Evolutionary conservation across 2,329 filamentous ascomycete genomes (phyloP).

Genomic region (Venturia nashicola): DNA sequence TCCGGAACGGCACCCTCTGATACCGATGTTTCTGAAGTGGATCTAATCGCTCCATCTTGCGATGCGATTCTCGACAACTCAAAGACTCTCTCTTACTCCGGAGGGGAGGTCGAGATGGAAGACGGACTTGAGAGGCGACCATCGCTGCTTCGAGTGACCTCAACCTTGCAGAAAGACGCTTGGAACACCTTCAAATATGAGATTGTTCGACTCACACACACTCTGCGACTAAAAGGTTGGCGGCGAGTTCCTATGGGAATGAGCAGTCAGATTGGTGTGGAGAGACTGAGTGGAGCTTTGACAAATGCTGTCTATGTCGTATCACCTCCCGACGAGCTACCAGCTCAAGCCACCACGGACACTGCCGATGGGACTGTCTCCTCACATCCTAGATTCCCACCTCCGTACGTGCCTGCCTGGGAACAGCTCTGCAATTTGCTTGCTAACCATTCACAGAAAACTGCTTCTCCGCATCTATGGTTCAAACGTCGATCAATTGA

Average conservation of each 20-base stretch:
- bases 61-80: conserved; percentile 81
- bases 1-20: conserved; percentile 57
- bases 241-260: conserved; percentile 63
- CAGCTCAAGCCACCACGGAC: conserved; percentile 19
- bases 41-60: conserved; percentile 70
- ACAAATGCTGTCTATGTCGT: conserved; percentile 97
- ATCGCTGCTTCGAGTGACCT: conserved; percentile 31
- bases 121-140: conserved; percentile 17
- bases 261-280: conserved; percentile 56
- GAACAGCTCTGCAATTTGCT: background rate
- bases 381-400: conserved; percentile 20
- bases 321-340: conserved; percentile 58
- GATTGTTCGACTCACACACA: conserved; percentile 80
- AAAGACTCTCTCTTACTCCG: conserved; percentile 68
- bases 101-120: conserved; percentile 36
- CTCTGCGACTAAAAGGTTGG: conserved; percentile 84
- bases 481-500: conserved; percentile 87
- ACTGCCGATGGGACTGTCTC: conserved; percentile 19
- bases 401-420: conserved; percentile 13
- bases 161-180: conserved; percentile 57
- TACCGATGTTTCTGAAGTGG: conserved; percentile 73
- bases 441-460: conserved; percentile 33
- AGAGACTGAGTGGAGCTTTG: conserved; percentile 76
- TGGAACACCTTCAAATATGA: conserved; percentile 89
- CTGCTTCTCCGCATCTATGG: conserved; percentile 86